Evolutionary conservation across 2,329 filamentous ascomycete species (phyloP).

Genomic region (Aspergillus niger): DNA sequence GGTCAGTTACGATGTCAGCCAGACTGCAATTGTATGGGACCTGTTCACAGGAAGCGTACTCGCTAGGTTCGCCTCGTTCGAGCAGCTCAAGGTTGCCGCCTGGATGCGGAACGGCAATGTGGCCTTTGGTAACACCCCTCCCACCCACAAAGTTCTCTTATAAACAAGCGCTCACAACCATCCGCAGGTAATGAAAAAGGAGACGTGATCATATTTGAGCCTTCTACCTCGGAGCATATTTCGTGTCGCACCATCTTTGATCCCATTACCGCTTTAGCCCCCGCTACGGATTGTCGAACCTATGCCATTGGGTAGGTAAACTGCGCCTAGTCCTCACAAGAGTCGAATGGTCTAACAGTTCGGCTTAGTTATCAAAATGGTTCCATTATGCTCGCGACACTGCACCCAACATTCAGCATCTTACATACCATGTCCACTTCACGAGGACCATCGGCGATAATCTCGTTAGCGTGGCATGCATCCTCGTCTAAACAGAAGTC

Average conservation of each 20-base stretch:
- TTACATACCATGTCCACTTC: slow-evolving; percentile 87
- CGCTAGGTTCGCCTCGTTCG: slow-evolving; percentile 88
- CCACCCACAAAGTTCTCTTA: slow-evolving; percentile 8
- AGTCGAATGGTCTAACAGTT: not conserved
- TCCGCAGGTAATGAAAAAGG: slow-evolving; percentile 81
- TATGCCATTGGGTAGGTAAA: slow-evolving; percentile 88
- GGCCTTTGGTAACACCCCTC: slow-evolving; percentile 73
- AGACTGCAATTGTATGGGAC: slow-evolving; percentile 96
- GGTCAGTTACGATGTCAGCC: slow-evolving; percentile 87
- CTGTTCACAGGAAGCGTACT: slow-evolving; percentile 88
- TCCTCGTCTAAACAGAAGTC: slow-evolving; percentile 95
- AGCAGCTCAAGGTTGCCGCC: slow-evolving; percentile 77
- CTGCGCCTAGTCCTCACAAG: not conserved
- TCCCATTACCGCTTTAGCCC: slow-evolving; percentile 89
- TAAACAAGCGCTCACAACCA: no score
- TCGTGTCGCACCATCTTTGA: slow-evolving; percentile 92
- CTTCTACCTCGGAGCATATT: slow-evolving; percentile 87
- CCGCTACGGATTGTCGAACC: slow-evolving; percentile 83
- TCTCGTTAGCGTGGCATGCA: slow-evolving; percentile 89
- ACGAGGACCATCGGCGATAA: slow-evolving; percentile 80
- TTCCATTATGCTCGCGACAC: slow-evolving; percentile 82
- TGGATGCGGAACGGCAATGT: slow-evolving; percentile 99
- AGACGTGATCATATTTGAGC: slow-evolving; percentile 92
- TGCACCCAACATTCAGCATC: slow-evolving; percentile 91
- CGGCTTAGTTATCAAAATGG: slow-evolving; percentile 82